phyloP scores from a whole-genome alignment of 2,329 filamentous ascomycete genomes.

The Lecanicillium sp. region DNA sequence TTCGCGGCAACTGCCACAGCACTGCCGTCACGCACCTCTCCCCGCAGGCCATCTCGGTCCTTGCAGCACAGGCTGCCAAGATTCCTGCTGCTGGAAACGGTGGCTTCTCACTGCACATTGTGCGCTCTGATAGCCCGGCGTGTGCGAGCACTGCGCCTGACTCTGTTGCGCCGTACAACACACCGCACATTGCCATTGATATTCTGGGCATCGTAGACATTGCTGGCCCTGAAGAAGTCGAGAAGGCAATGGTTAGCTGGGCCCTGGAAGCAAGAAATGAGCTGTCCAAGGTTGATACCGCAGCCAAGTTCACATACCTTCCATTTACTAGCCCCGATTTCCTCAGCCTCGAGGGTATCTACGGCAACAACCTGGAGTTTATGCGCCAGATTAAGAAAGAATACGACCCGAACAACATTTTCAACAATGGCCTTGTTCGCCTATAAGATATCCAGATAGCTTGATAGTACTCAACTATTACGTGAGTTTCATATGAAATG shows the following conservation, averaged over 20 bases:
- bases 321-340: conserved; percentile 23
- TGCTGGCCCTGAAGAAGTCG: conserved; percentile 19
- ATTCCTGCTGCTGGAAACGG: conserved; percentile 21
- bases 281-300: conserved; percentile 20
- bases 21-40: conserved; percentile 21
- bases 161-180: conserved; percentile 25
- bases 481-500: too few relatives aligned
- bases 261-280: conserved; percentile 18
- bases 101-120: conserved; percentile 9
- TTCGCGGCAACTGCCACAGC: conserved; percentile 19
- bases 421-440: conserved; percentile 19
- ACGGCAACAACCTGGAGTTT: conserved; percentile 25
- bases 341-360: conserved; percentile 24
- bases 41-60: conserved; percentile 20
- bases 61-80: conserved; percentile 20
- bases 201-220: conserved; percentile 22
- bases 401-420: conserved; percentile 31
- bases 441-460: too few relatives aligned
- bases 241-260: conserved; percentile 22
- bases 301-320: conserved; percentile 27
- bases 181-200: conserved; percentile 31
- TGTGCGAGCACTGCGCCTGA: conserved; percentile 13
- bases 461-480: too few relatives aligned
- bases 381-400: conserved; percentile 21
- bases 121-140: conserved; percentile 6